These are phyloP conservation scores for Halophytophthora polymorphica DNA, from an alignment of 352 stramenopile genomes.

Conservation along the genomic window DNA sequence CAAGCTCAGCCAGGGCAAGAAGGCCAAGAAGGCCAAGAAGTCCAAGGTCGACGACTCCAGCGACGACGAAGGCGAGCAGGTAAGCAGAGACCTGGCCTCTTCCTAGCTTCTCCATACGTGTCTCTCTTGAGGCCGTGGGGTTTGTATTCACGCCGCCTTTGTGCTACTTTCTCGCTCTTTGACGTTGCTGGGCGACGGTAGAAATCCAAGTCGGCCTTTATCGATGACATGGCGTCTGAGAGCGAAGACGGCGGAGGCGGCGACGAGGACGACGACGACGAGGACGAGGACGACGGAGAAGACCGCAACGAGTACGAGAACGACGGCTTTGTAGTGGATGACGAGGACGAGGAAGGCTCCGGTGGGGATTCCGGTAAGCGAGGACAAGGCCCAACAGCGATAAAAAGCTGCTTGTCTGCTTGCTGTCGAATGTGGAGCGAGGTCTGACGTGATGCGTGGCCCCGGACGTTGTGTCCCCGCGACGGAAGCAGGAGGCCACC, in stretches of 20 bases:
- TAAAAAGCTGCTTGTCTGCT: neutral
- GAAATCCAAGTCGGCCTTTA: constrained; percentile 80
- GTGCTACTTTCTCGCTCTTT: constrained; percentile 3
- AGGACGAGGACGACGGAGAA: constrained; percentile 82
- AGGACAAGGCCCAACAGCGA: too few relatives aligned
- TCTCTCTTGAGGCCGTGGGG: too few relatives aligned
- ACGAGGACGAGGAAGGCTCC: constrained; percentile 72
- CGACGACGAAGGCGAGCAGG: constrained; percentile 71
- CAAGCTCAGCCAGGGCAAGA: constrained; percentile 51
- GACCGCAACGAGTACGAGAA: constrained; percentile 89
- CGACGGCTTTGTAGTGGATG: constrained; percentile 87
- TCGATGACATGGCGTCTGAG: constrained; percentile 88
- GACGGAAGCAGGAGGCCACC: constrained; percentile 31
- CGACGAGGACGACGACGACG: constrained; percentile 69
- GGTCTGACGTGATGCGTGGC: constrained; percentile 4
- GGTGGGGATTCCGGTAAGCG: constrained; percentile 70
- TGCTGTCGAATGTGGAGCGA: constrained; percentile 5
- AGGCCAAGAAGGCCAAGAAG: constrained; percentile 66
- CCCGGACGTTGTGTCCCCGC: neutral
- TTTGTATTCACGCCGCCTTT: too few relatives aligned
- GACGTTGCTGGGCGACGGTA: constrained; percentile 17
- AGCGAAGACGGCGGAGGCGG: constrained; percentile 69
- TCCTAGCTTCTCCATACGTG: neutral
- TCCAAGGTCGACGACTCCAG: constrained; percentile 46
- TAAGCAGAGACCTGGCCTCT: constrained; percentile 3